Base-by-base conservation (phyloP, 495 filamentous ascomycete species). In the Jackrogersella minutella region DNA sequence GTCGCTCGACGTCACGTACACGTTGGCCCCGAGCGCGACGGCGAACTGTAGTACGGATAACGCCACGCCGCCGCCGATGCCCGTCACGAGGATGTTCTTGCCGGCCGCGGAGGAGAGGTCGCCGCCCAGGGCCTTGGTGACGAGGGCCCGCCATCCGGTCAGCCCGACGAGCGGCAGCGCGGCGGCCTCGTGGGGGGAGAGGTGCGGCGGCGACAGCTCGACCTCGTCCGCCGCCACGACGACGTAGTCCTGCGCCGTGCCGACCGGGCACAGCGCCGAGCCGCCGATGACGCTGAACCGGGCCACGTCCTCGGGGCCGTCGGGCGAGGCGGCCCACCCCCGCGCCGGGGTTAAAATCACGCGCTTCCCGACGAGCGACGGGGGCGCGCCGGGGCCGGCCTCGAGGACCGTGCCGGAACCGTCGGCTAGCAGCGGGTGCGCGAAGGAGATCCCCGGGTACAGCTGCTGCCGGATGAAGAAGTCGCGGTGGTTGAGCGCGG, bases 401-500 rank as follows among this genome's bases (percentile, higher is more conserved):
- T 80, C 76, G 33, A 86, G 80, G n/a, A 97, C 91, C 31, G 81
- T 74, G 24, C 92, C 93, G 61, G 81, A 85, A 24, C 91, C 93
- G 73, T 97, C 93, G 36, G 92, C 85, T 24, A 94, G 82, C 22
- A 97, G 78, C 0, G 93, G 92, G 26, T 85, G 76, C 10, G 39
- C 41, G 75, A 96, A 96, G 13, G 91, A 87, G 59, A 90, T 86
- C 50, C 85, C 87, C 0, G 93, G 93, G 81, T 97, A 97, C 37
- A 96, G 86, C 70, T 93, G 89, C 73, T 94, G 92, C 56, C 93
- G 91, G 76, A 95, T 89, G 82, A 96, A 96, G 69, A 93, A 84
- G 76, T 97, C 93, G 54, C 92, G 90, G 80, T 97, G 93, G 79
- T 97, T 97, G 54, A 97, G 87, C 13, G 93, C 87, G 7, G 88